These are phyloP conservation scores for Ascochyta lentis DNA, from an alignment of 2,329 filamentous ascomycete species.

Conservation along the genomic window DNA sequence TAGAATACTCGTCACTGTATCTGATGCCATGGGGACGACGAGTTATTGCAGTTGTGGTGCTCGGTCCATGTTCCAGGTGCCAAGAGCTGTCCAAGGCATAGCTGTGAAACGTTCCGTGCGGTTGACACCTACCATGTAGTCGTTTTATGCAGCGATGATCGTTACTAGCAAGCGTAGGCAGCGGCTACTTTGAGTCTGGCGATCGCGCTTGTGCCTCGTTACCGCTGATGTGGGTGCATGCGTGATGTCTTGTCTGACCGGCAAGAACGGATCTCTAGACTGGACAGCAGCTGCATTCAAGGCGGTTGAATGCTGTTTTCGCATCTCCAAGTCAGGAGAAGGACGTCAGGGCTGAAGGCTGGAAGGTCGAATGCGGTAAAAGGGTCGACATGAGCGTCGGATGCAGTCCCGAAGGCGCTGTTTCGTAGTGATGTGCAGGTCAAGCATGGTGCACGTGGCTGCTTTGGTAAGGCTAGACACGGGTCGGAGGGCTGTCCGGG, in stretches of 20 bases:
- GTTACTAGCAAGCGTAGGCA: conserved; percentile 1
- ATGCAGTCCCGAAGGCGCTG: not conserved
- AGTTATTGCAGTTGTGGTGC: too few species aligned
- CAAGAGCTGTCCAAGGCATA: not conserved
- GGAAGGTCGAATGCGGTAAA: not conserved
- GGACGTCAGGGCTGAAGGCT: conserved; percentile 1
- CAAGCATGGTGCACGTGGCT: conserved; percentile 6
- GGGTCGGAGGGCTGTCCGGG: not conserved
- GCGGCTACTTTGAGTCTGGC: not conserved
- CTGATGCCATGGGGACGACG: too few species aligned
- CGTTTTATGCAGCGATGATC: conserved; percentile 7
- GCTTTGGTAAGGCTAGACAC: not conserved
- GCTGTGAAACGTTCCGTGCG: not conserved
- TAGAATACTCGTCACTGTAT: too few species aligned
- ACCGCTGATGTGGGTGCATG: not conserved
- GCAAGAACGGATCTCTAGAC: conserved; percentile 1
- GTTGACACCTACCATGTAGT: not conserved
- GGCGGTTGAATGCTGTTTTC: not conserved
- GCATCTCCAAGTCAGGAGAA: not conserved
- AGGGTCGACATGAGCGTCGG: not conserved
- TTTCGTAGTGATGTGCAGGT: not conserved
- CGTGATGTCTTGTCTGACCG: not conserved
- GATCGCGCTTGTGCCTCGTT: conserved; percentile 10
- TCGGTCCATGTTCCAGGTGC: not conserved
- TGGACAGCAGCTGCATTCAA: not conserved